A percentile compares a stretch with the other conserved stretches of the same genome.
Conservation (phyloP, 2,329 filamentous ascomycete genomes). For the Epichloe sylvatica region DNA sequence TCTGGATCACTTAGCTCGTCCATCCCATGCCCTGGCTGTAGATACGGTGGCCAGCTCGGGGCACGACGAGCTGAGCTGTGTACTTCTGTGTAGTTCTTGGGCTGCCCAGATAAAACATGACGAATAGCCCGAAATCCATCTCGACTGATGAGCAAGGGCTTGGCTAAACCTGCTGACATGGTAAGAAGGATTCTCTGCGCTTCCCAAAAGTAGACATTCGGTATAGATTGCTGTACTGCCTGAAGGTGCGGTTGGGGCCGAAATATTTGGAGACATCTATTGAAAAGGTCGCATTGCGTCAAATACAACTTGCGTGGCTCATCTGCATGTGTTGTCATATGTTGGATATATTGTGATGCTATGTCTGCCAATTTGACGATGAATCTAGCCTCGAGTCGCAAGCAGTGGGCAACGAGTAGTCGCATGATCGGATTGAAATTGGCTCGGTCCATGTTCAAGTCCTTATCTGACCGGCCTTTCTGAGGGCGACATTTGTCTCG, state of each 20-base stretch:
- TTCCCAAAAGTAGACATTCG: conserved; percentile 33
- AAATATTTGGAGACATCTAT: conserved; percentile 15
- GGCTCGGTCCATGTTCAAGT: conserved; percentile 6
- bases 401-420: conserved; percentile 17
- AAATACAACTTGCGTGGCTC: conserved; percentile 12
- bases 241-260: conserved; percentile 13
- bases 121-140: conserved; percentile 41
- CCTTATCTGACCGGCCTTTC: background rate
- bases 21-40: conserved; percentile 41
- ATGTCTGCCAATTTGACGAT: conserved; percentile 17
- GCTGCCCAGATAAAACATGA: conserved; percentile 36
- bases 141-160: conserved; percentile 36
- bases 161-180: conserved; percentile 33
- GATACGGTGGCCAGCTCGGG: conserved; percentile 47
- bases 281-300: conserved; percentile 19
- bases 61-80: conserved; percentile 33
- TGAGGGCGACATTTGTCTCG: conserved; percentile 2
- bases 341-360: conserved; percentile 15
- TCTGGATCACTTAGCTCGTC: conserved; percentile 39
- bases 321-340: conserved; percentile 7
- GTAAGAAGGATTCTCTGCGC: conserved; percentile 41
- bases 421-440: conserved; percentile 14
- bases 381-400: conserved; percentile 20
- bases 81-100: conserved; percentile 37
- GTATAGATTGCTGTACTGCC: conserved; percentile 12